phyloP scores from a whole-genome alignment of 2,329 filamentous ascomycete genomes.

The Aspergillus neoniger region DNA sequence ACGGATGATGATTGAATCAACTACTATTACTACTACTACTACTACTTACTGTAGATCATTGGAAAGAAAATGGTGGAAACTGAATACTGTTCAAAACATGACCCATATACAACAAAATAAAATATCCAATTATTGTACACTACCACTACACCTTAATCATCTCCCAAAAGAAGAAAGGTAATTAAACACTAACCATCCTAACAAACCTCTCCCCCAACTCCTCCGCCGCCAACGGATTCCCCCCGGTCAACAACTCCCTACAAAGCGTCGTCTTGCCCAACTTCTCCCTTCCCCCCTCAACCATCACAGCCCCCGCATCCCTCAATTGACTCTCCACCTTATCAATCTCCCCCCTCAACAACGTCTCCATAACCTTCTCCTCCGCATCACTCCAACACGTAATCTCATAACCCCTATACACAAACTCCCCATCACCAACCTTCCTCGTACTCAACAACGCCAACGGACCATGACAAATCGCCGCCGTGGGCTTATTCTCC shows the following conservation, averaged over 20 bases:
- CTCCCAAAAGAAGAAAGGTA: no score
- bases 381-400: conserved; percentile 50
- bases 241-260: conserved; percentile 41
- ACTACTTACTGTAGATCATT: background rate
- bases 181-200: conserved; percentile 32
- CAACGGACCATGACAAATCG: conserved; percentile 52
- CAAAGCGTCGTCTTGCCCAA: conserved; percentile 47
- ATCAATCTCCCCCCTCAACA: conserved; percentile 45
- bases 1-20: background rate
- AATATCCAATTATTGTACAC: background rate
- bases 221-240: conserved; percentile 37
- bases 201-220: conserved; percentile 37
- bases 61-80: no score
- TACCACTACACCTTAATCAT: background rate
- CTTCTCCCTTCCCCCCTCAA: conserved; percentile 44
- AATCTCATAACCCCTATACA: conserved; percentile 50
- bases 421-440: conserved; percentile 39
- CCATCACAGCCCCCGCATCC: conserved; percentile 47
- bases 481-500: conserved; percentile 46
- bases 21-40: no score
- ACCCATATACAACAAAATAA: no score
- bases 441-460: conserved; percentile 49
- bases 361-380: conserved; percentile 50
- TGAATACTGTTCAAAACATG: background rate
- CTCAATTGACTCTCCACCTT: conserved; percentile 45